A percentile compares a stretch with the other conserved stretches of the same genome.
Conservation (phyloP, 208 protist species). For the Tritrichomonas musculus region DNA sequence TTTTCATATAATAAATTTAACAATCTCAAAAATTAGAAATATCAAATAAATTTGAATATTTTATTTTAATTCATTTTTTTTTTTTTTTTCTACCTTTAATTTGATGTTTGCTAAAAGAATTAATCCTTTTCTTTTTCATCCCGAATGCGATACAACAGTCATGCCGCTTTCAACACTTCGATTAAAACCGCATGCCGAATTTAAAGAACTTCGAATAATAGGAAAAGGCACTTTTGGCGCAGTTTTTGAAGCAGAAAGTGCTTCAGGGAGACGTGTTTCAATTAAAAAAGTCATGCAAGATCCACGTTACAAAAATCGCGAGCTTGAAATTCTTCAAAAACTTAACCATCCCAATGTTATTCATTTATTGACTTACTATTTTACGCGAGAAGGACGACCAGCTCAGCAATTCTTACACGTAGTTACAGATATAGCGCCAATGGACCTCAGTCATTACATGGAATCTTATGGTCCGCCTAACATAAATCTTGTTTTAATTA, state of each 20-base stretch:
- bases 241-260: not conserved
- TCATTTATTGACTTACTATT: not conserved
- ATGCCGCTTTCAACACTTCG: too few species aligned
- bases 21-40: too few species aligned
- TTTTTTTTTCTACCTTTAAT: too few species aligned
- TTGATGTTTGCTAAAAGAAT: too few species aligned
- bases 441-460: not conserved
- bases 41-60: too few species aligned
- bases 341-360: not conserved
- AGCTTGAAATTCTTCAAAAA: not conserved
- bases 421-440: not conserved
- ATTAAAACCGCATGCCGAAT: too few species aligned
- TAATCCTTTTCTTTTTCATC: too few species aligned
- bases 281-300: not conserved
- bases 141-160: too few species aligned
- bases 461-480: not conserved
- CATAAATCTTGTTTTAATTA: not conserved
- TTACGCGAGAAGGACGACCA: not conserved
- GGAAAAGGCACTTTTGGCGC: not conserved
- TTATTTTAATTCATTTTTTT: too few species aligned
- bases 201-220: too few species aligned
- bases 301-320: slow-evolving; percentile 6
- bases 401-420: not conserved
- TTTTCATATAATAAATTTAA: too few species aligned
- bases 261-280: too few species aligned